Conservation (phyloP, 805 yeast genomes). For the Lipomyces oligophaga region DNA sequence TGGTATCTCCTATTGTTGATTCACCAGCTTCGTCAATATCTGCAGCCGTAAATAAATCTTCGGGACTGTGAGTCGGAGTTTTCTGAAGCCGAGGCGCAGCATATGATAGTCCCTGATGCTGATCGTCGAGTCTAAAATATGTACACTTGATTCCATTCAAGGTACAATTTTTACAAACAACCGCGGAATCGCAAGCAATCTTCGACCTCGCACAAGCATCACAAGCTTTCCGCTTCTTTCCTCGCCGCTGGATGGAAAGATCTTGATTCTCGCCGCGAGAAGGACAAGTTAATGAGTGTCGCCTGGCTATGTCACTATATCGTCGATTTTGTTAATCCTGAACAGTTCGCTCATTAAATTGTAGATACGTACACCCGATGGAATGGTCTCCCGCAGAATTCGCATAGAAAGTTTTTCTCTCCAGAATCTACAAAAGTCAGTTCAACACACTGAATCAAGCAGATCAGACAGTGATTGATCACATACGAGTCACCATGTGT, state of each 20-base stretch:
- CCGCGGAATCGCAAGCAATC: slow-evolving; percentile 10
- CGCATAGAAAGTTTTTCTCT: slow-evolving; percentile 8
- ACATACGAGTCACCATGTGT: slow-evolving; percentile 10
- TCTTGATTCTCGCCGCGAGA: slow-evolving; percentile 3
- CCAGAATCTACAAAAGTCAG: slow-evolving; percentile 7
- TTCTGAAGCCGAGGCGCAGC: too few species aligned
- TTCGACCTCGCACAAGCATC: slow-evolving; percentile 16
- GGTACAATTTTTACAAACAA: slow-evolving; percentile 4
- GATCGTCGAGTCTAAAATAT: slow-evolving; percentile 1
- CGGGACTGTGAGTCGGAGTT: too few species aligned
- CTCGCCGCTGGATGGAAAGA: slow-evolving; percentile 6
- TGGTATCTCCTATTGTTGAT: too few species aligned
- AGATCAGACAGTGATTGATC: too few species aligned
- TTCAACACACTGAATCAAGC: too few species aligned
- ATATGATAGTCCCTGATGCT: too few species aligned
- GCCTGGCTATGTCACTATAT: slow-evolving; percentile 13
- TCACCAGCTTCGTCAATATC: too few species aligned
- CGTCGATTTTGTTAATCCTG: neutral
- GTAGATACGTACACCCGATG: slow-evolving; percentile 4
- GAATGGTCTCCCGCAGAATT: slow-evolving; percentile 10
- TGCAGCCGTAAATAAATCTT: too few species aligned
- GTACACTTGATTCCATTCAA: slow-evolving; percentile 3
- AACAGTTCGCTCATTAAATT: neutral
- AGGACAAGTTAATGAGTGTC: slow-evolving; percentile 8
- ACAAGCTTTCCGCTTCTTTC: slow-evolving; percentile 14